Conservation (phyloP, 352 stramenopile species). For the Globisporangium recalcitrans region DNA sequence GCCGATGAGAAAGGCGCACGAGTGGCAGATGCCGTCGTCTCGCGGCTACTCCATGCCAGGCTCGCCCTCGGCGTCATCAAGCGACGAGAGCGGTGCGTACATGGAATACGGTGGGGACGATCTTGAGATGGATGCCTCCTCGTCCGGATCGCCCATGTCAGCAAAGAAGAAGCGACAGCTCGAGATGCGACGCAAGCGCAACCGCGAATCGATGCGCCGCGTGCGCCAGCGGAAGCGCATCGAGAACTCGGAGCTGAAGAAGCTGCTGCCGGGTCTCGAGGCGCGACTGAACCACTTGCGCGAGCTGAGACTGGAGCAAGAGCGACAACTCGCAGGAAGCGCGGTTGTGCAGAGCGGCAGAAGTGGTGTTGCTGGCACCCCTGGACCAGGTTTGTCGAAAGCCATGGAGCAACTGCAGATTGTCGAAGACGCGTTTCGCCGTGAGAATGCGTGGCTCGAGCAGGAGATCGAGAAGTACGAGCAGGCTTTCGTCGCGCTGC, state of each 20-base stretch:
- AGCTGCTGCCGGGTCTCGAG: conserved; percentile 9
- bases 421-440: conserved; percentile 7
- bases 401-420: conserved; percentile 14
- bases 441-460: conserved; percentile 12
- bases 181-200: conserved; percentile 25
- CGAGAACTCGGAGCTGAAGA: conserved; percentile 11
- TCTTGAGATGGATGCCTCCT: background rate
- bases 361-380: background rate
- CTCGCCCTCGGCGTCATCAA: conserved; percentile 6
- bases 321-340: background rate
- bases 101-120: background rate
- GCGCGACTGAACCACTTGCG: conserved; percentile 2
- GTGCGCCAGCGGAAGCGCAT: conserved; percentile 21
- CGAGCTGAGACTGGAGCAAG: conserved; percentile 2
- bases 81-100: conserved; percentile 5
- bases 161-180: conserved; percentile 15
- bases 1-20: too few species aligned
- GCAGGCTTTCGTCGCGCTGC: conserved; percentile 11
- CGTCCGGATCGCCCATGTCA: background rate
- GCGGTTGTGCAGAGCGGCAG: background rate
- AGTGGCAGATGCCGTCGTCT: too few species aligned
- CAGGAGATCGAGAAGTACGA: conserved; percentile 17
- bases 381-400: background rate
- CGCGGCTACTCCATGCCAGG: too few species aligned
- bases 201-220: conserved; percentile 29